Evolutionary conservation across 495 filamentous ascomycete genomes (phyloP).

Genomic region (Penicillium herquei): DNA sequence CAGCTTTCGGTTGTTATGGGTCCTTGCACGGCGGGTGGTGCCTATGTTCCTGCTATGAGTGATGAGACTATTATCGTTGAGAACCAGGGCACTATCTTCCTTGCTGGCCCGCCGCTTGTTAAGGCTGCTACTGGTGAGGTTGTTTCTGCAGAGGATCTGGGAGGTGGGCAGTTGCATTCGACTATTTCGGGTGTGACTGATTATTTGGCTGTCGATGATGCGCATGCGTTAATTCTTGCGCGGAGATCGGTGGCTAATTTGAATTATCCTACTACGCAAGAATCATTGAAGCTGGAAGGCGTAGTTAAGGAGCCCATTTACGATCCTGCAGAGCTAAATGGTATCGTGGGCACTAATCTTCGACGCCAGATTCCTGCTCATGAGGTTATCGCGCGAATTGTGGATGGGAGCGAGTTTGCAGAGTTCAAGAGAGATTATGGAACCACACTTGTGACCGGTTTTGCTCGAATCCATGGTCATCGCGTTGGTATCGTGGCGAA

Average conservation of each 20-base stretch:
- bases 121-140: slow-evolving; percentile 96
- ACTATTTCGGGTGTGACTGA: slow-evolving; percentile 93
- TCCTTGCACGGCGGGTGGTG: slow-evolving; percentile 92
- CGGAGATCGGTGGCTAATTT: slow-evolving; percentile 82
- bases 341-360: slow-evolving; percentile 86
- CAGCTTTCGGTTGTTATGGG: slow-evolving; percentile 98
- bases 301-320: slow-evolving; percentile 72
- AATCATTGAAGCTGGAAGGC: slow-evolving; percentile 21
- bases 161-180: slow-evolving; percentile 88
- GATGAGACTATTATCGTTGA: slow-evolving; percentile 97
- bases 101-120: slow-evolving; percentile 91
- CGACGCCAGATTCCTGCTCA: slow-evolving; percentile 78
- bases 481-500: slow-evolving; percentile 93
- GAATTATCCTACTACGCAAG: slow-evolving; percentile 65
- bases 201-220: slow-evolving; percentile 92
- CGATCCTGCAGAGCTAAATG: slow-evolving; percentile 74
- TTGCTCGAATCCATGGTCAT: slow-evolving; percentile 86
- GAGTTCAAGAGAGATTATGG: slow-evolving; percentile 97
- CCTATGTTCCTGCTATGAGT: slow-evolving; percentile 96
- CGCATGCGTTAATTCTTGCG: slow-evolving; percentile 86
- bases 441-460: slow-evolving; percentile 87
- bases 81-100: slow-evolving; percentile 93
- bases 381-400: slow-evolving; percentile 91
- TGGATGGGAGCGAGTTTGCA: slow-evolving; percentile 84
- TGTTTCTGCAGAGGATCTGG: slow-evolving; percentile 88